A percentile compares a stretch with the other conserved stretches of the same genome.
These are phyloP conservation scores for Thozetella sp. DNA, from an alignment of 495 filamentous ascomycete genomes.

Conservation along the genomic window DNA sequence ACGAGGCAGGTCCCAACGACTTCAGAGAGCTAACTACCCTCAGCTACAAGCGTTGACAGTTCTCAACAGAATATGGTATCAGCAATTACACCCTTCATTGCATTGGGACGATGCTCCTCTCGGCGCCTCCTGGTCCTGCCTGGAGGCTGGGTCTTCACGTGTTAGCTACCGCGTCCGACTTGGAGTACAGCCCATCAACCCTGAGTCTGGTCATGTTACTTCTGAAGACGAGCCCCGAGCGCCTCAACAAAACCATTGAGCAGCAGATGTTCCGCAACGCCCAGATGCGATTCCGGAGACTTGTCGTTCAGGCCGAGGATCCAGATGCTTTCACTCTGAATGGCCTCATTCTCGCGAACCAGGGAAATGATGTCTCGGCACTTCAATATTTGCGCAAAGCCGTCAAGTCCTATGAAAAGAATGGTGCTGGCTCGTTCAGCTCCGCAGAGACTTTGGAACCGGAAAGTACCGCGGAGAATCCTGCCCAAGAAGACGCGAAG, in stretches of 20 bases:
- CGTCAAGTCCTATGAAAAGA: slow-evolving; percentile 9
- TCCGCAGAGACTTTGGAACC: not conserved
- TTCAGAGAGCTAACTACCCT: not conserved
- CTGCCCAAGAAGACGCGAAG: not conserved
- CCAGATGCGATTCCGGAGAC: slow-evolving; percentile 7
- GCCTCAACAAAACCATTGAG: not conserved
- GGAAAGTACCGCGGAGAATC: not conserved
- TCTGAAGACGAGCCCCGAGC: slow-evolving; percentile 1
- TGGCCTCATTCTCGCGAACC: slow-evolving; percentile 4
- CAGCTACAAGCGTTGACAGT: slow-evolving; percentile 5
- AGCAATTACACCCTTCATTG: slow-evolving; percentile 23
- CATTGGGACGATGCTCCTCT: slow-evolving; percentile 14
- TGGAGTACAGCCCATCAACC: slow-evolving; percentile 23
- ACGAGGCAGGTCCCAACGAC: slow-evolving; percentile 11
- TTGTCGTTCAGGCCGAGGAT: slow-evolving; percentile 6
- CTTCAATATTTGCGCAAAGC: slow-evolving; percentile 21
- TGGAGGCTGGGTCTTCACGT: slow-evolving; percentile 16
- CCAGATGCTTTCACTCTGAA: slow-evolving; percentile 20
- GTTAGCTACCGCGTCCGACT: slow-evolving; percentile 19
- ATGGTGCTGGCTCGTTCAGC: not conserved
- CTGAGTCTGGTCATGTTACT: slow-evolving; percentile 14
- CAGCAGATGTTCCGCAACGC: not conserved
- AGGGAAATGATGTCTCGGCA: slow-evolving; percentile 6
- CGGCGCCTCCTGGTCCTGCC: not conserved
- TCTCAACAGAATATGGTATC: slow-evolving; percentile 15